A percentile compares a stretch with the other conserved stretches of the same genome.
Evolutionary conservation across 2,329 filamentous ascomycete genomes (phyloP).

Genomic region (Aspergillus arachidicola): DNA sequence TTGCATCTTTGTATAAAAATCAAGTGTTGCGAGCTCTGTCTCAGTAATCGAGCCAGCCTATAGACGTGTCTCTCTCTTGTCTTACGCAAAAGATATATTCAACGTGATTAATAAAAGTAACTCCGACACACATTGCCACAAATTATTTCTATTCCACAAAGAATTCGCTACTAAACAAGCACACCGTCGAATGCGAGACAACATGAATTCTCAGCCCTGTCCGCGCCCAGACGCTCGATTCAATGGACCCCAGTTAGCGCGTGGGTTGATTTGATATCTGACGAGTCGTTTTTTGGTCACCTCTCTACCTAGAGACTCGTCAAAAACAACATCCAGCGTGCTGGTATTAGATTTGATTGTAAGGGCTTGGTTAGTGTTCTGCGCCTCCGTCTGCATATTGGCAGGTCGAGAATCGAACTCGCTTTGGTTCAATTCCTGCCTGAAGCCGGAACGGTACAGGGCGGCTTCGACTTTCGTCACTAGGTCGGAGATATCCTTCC

Average conservation of each 20-base stretch:
- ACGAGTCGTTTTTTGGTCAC: slow-evolving; percentile 69
- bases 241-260: slow-evolving; percentile 93
- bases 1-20: background rate
- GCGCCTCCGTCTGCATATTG: background rate
- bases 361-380: slow-evolving; percentile 14
- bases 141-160: background rate
- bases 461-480: slow-evolving; percentile 48
- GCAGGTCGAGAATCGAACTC: background rate
- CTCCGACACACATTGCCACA: background rate
- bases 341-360: slow-evolving; percentile 5
- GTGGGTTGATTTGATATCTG: slow-evolving; percentile 86
- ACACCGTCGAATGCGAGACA: background rate
- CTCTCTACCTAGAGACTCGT: slow-evolving; percentile 75
- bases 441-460: slow-evolving; percentile 40
- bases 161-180: background rate
- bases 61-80: background rate
- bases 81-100: background rate
- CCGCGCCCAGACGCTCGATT: slow-evolving; percentile 39
- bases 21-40: background rate
- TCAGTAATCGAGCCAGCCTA: background rate
- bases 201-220: background rate
- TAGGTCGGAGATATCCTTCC: slow-evolving; percentile 41
- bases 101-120: background rate
- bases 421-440: slow-evolving; percentile 19
- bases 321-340: slow-evolving; percentile 70